phyloP scores from a whole-genome alignment of 2,329 filamentous ascomycete genomes.

The Fusarium algeriense region DNA sequence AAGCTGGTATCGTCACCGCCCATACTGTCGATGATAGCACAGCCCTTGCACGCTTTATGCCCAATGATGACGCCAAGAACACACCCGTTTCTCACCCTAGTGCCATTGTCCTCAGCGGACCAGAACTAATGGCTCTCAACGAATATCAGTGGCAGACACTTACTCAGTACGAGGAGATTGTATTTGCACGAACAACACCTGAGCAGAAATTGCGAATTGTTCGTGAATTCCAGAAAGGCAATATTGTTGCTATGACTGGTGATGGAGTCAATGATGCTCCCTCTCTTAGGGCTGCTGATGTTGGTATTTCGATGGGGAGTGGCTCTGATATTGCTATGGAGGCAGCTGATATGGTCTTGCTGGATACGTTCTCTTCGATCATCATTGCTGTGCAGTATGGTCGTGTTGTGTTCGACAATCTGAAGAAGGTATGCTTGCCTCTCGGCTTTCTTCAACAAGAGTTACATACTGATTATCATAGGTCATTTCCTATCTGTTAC shows the following conservation, averaged over 20 bases:
- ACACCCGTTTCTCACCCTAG: conserved; percentile 32
- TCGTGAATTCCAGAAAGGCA: conserved; percentile 76
- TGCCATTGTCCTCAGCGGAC: conserved; percentile 73
- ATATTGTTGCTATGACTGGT: conserved; percentile 84
- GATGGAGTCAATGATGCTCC: conserved; percentile 91
- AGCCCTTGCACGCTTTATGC: conserved; percentile 58
- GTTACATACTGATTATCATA: fast-evolving
- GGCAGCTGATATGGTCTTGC: conserved; percentile 83
- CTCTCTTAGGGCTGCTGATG: conserved; percentile 81
- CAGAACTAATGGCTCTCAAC: conserved; percentile 74
- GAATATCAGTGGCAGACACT: conserved; percentile 77
- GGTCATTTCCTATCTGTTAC: conserved; percentile 71
- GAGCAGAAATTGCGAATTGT: conserved; percentile 86
- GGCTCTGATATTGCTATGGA: conserved; percentile 87
- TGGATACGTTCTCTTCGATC: conserved; percentile 79
- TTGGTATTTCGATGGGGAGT: conserved; percentile 84
- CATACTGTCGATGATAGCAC: conserved; percentile 65
- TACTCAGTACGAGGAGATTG: conserved; percentile 74
- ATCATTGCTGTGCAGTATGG: conserved; percentile 80
- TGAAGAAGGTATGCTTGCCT: conserved; percentile 69
- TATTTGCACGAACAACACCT: conserved; percentile 81
- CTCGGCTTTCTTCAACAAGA: fast-evolving
- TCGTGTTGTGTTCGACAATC: conserved; percentile 81
- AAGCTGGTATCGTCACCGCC: conserved; percentile 77
- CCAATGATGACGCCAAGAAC: conserved; percentile 6